These are phyloP conservation scores for Geosmithia morbida DNA, from an alignment of 2,329 filamentous ascomycete species.

Conservation along the genomic window DNA sequence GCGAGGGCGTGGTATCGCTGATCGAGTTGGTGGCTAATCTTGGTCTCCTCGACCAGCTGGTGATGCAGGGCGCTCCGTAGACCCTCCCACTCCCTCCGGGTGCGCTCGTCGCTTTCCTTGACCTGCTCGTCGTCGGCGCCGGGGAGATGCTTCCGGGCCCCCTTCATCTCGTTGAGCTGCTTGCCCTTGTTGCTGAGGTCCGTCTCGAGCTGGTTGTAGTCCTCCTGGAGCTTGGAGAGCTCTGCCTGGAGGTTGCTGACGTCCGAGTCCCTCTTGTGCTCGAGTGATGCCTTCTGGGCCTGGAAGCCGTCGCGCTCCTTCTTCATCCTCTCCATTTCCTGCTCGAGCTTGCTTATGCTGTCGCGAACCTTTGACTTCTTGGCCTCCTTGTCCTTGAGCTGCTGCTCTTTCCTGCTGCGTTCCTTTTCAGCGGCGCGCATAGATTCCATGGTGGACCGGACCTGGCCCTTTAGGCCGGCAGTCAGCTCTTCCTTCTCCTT, in stretches of 20 bases:
- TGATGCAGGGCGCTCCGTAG: conserved; percentile 38
- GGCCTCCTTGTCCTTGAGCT: conserved; percentile 51
- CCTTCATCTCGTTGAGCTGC: conserved; percentile 61
- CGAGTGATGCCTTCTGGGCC: conserved; percentile 34
- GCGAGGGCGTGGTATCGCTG: conserved; percentile 28
- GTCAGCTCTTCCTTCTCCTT: conserved; percentile 89
- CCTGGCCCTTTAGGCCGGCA: conserved; percentile 66
- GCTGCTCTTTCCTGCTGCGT: conserved; percentile 62
- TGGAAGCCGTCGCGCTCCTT: conserved; percentile 39
- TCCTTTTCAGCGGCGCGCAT: conserved; percentile 72
- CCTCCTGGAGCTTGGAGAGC: conserved; percentile 48
- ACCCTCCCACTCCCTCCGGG: conserved; percentile 41
- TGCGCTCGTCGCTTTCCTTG: conserved; percentile 33
- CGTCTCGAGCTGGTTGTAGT: conserved; percentile 51
- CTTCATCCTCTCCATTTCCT: conserved; percentile 45
- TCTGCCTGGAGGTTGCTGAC: conserved; percentile 36
- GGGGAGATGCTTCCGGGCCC: conserved; percentile 48
- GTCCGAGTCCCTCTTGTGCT: conserved; percentile 35
- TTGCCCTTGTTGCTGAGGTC: conserved; percentile 53
- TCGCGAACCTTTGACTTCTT: conserved; percentile 58
- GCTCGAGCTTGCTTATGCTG: conserved; percentile 54
- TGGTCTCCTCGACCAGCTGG: conserved; percentile 29
- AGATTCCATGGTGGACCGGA: conserved; percentile 64
- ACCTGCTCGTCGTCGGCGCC: conserved; percentile 46
- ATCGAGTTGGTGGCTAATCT: conserved; percentile 29